Evolutionary conservation across 805 yeast species (phyloP).

Genomic region (Saturnispora gosingensis): DNA sequence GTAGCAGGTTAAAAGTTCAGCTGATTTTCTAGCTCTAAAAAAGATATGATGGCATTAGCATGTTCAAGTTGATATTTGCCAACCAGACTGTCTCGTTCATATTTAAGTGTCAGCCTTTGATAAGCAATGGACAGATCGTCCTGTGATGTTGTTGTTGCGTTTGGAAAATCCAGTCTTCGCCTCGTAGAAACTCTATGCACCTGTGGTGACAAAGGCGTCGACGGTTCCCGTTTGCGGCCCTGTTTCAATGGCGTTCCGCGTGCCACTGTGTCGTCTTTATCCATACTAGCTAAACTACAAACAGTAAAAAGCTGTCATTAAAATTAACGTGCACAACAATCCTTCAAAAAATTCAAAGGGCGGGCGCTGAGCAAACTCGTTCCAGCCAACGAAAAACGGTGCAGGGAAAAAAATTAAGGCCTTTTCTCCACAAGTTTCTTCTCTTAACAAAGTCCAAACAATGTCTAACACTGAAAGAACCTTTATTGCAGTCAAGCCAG

Average conservation of each 20-base stretch:
- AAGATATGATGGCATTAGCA: background rate
- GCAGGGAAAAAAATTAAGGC: background rate
- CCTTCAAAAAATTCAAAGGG: background rate
- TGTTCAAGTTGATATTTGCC: background rate
- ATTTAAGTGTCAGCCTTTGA: background rate
- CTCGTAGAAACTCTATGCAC: background rate
- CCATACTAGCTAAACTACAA: background rate
- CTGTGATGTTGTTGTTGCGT: background rate
- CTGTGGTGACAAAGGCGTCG: constrained; percentile 3
- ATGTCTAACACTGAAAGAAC: constrained; percentile 75
- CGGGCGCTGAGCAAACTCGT: background rate
- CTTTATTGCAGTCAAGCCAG: constrained; percentile 93
- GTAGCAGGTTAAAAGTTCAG: too few species aligned
- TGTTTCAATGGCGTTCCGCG: background rate
- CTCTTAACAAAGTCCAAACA: constrained; percentile 9
- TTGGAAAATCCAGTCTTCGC: background rate
- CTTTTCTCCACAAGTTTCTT: background rate
- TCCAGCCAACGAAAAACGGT: background rate
- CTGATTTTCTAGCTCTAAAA: background rate
- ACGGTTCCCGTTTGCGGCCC: background rate
- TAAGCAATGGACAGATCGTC: background rate
- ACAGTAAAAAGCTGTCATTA: background rate
- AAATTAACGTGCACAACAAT: background rate
- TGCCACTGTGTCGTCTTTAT: background rate
- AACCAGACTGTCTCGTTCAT: background rate